Evolutionary conservation across 495 filamentous ascomycete genomes (phyloP).

Genomic region (Penicillium dipodomyicola): DNA sequence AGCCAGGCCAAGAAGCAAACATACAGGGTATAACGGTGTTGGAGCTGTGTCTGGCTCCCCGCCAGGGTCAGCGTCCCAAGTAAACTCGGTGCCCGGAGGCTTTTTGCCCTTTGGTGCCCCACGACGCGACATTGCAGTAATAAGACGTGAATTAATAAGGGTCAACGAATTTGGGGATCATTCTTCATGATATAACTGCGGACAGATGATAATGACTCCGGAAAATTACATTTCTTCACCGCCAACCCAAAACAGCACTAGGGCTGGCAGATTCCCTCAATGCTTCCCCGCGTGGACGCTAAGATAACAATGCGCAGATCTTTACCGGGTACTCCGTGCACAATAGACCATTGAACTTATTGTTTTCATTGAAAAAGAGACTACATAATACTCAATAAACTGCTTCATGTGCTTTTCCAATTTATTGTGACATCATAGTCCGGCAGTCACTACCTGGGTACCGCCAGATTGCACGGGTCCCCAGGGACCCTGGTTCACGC

Average conservation of each 20-base stretch:
- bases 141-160: neutral
- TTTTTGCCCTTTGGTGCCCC: slow-evolving; percentile 39
- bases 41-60: slow-evolving; percentile 44
- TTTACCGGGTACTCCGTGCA: neutral
- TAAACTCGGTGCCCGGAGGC: slow-evolving; percentile 43
- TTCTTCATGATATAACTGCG: neutral
- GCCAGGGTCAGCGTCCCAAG: slow-evolving; percentile 40
- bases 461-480: slow-evolving; percentile 35
- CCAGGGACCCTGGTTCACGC: slow-evolving; percentile 45
- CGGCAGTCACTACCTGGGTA: slow-evolving; percentile 38
- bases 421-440: slow-evolving; percentile 26
- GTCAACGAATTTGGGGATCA: neutral
- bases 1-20: slow-evolving; percentile 16
- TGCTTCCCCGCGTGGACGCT: slow-evolving; percentile 8
- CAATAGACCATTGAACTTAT: neutral
- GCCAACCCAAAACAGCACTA: slow-evolving; percentile 7
- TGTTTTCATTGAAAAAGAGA: neutral
- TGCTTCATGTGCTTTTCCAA: neutral
- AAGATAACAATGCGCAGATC: slow-evolving; percentile 14
- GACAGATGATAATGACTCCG: slow-evolving; percentile 3
- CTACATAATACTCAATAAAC: neutral
- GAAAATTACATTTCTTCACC: slow-evolving; percentile 14
- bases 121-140: slow-evolving; percentile 36
- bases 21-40: slow-evolving; percentile 45
- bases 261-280: slow-evolving; percentile 6